Conservation (phyloP, 257 asterid species). For the Solanum sitiens region DNA sequence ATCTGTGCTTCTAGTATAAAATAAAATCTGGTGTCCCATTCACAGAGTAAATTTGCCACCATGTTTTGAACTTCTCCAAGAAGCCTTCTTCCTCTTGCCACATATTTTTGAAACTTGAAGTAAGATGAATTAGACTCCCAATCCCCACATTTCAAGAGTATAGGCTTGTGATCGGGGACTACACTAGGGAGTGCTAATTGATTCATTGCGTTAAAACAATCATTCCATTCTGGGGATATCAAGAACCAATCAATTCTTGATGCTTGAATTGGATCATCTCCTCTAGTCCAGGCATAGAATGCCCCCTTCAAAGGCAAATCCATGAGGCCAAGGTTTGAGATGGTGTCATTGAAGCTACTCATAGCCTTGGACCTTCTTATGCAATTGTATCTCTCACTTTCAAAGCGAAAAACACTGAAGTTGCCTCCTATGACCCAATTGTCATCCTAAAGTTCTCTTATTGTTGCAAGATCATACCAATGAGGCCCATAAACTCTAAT, state of each 20-base stretch:
- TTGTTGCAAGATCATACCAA: not conserved
- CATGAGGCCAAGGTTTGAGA: not conserved
- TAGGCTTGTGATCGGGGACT: not conserved
- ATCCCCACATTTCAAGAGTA: not conserved
- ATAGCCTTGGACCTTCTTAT: not conserved
- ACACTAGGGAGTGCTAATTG: not conserved
- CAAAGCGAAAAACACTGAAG: not conserved
- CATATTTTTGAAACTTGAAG: not conserved
- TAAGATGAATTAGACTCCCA: not conserved
- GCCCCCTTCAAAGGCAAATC: not conserved
- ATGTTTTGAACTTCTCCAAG: not conserved
- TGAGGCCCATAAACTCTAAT: not conserved
- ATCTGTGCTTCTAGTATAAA: not conserved
- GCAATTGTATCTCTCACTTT: not conserved
- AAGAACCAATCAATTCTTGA: not conserved
- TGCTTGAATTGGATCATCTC: not conserved
- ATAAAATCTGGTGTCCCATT: not conserved
- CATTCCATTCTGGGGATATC: not conserved
- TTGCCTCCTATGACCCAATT: not conserved
- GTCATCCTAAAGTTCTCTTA: not conserved
- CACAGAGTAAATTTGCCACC: not conserved
- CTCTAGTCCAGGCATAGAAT: not conserved
- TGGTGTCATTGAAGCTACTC: not conserved
- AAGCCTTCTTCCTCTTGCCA: not conserved
- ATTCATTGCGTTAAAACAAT: not conserved